Evolutionary conservation across 1,284 basidiomycete species (phyloP).

Genomic region (Ceratorhiza oryzae-sativae): DNA sequence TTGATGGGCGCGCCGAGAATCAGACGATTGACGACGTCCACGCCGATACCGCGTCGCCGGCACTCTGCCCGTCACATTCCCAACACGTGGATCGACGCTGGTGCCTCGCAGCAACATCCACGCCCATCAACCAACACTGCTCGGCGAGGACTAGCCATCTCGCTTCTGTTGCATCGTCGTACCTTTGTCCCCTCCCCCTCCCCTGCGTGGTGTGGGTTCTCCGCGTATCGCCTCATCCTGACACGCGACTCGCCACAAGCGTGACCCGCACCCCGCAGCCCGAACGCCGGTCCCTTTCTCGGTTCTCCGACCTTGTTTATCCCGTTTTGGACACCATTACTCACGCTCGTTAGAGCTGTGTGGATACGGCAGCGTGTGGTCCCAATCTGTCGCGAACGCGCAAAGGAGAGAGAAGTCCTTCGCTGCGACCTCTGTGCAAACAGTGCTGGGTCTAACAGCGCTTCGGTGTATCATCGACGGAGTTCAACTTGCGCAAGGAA

Average conservation of each 20-base stretch:
- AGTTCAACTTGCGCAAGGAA: background rate
- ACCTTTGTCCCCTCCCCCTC: too few species aligned
- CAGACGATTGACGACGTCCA: background rate
- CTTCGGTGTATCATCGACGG: constrained; percentile 16
- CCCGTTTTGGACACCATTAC: background rate
- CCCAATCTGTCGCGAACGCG: background rate
- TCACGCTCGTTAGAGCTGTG: background rate
- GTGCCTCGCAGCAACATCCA: background rate
- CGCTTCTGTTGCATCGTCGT: background rate
- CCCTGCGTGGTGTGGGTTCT: background rate
- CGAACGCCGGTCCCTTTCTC: background rate
- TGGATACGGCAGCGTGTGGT: background rate
- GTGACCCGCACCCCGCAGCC: background rate
- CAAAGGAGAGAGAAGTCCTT: background rate
- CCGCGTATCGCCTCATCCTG: constrained; percentile 16
- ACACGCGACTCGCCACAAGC: background rate
- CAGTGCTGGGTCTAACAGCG: background rate
- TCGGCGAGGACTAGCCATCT: background rate
- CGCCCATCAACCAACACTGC: background rate
- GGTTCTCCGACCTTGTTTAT: background rate
- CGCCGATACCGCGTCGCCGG: background rate
- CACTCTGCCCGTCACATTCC: too few species aligned
- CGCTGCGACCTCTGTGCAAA: background rate
- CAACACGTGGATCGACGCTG: background rate
- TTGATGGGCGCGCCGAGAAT: too few species aligned